Evolutionary conservation across 2,329 filamentous ascomycete species (phyloP).

Genomic region (Sporothrix pallida): DNA sequence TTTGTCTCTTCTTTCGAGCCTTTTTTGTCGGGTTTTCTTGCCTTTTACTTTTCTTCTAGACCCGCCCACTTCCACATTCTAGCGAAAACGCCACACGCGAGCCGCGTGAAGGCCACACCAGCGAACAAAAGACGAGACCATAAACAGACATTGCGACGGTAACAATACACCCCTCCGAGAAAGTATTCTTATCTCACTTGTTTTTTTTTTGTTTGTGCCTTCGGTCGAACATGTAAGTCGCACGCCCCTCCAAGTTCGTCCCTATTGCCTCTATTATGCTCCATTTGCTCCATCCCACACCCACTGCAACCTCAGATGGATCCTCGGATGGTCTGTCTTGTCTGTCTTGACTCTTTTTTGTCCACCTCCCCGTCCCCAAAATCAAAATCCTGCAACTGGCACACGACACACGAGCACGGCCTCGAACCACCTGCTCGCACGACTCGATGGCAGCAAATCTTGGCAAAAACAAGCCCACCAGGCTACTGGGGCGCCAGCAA

Average conservation of each 20-base stretch:
- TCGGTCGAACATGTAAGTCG: neutral
- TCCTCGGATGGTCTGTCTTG: neutral
- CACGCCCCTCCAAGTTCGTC: neutral
- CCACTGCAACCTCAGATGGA: constrained; percentile 18
- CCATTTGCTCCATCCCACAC: too few relatives aligned
- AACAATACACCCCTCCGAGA: neutral
- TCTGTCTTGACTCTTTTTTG: neutral
- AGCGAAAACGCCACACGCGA: constrained; percentile 20
- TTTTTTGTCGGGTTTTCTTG: neutral
- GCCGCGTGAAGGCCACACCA: neutral
- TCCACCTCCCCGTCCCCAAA: neutral
- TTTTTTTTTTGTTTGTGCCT: neutral
- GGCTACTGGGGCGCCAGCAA: neutral
- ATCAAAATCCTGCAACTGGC: constrained; percentile 4
- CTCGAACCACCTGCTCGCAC: constrained; percentile 27
- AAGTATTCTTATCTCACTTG: neutral
- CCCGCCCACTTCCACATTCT: neutral
- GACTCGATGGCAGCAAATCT: constrained; percentile 34
- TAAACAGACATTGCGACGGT: neutral
- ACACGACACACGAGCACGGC: constrained; percentile 21
- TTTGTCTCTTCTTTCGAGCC: neutral
- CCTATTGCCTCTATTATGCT: too few relatives aligned
- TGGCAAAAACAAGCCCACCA: constrained; percentile 11
- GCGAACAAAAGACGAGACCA: neutral
- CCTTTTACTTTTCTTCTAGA: neutral